Conservation (phyloP, 2,329 filamentous ascomycete species). For the Neonectria ditissima region DNA sequence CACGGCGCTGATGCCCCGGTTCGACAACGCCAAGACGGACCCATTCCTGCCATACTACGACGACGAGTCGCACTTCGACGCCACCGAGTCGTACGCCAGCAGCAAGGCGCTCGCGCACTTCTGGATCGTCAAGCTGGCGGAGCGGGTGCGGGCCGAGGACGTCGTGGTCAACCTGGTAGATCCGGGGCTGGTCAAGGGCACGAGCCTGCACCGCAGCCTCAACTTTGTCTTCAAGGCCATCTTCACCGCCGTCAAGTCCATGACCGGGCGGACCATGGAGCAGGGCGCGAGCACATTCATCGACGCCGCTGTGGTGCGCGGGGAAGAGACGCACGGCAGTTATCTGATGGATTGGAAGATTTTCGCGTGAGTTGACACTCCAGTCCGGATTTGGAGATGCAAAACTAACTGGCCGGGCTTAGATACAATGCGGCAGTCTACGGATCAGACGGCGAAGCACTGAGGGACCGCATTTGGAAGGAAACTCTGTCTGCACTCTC, state of each 20-base stretch:
- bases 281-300: slow-evolving; percentile 37
- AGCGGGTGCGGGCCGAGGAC: slow-evolving; percentile 53
- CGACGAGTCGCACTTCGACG: slow-evolving; percentile 40
- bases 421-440: slow-evolving; percentile 51
- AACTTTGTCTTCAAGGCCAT: slow-evolving; percentile 33
- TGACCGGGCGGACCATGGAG: slow-evolving; percentile 29
- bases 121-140: slow-evolving; percentile 52
- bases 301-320: slow-evolving; percentile 37
- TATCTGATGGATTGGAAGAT: slow-evolving; percentile 44
- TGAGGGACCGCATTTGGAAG: slow-evolving; percentile 54
- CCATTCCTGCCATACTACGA: slow-evolving; percentile 48
- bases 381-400: neutral
- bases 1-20: slow-evolving; percentile 35
- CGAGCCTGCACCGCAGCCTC: slow-evolving; percentile 52
- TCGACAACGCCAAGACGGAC: slow-evolving; percentile 39
- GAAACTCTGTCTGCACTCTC: slow-evolving; percentile 53
- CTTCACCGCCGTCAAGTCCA: slow-evolving; percentile 7
- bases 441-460: slow-evolving; percentile 47
- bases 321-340: slow-evolving; percentile 39
- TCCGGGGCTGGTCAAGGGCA: slow-evolving; percentile 58
- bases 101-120: slow-evolving; percentile 51
- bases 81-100: slow-evolving; percentile 37
- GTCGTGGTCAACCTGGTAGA: slow-evolving; percentile 61
- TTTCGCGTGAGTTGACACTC: slow-evolving; percentile 36
- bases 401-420: slow-evolving; percentile 30